A percentile compares a stretch with the other conserved stretches of the same genome.
Evolutionary conservation across 2,329 filamentous ascomycete species (phyloP).

Genomic region (Colletotrichum theobromicola): DNA sequence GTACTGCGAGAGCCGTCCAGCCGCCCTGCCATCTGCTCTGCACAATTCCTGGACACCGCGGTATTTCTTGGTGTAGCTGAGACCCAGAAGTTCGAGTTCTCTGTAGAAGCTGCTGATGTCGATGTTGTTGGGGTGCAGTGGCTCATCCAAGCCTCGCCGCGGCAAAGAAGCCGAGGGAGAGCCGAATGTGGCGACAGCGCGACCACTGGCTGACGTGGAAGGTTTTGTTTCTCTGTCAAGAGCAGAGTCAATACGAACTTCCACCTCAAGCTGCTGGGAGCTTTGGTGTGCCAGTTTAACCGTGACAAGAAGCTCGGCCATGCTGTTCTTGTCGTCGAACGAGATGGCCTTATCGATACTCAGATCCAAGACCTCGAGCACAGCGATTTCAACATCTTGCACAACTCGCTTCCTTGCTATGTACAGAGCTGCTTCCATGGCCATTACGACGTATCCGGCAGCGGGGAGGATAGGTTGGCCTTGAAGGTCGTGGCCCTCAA

Average conservation of each 20-base stretch:
- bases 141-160: neutral
- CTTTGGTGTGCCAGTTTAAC: neutral
- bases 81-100: neutral
- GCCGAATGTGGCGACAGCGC: neutral
- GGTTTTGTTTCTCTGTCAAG: neutral
- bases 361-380: neutral
- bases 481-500: conserved; percentile 39
- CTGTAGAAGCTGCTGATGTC: neutral
- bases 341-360: conserved; percentile 6
- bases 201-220: neutral
- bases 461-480: conserved; percentile 46
- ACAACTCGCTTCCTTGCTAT: neutral
- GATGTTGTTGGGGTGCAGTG: neutral
- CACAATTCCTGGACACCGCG: neutral
- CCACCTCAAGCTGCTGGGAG: neutral
- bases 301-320: neutral
- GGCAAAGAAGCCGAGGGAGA: neutral
- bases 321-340: neutral
- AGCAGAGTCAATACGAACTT: neutral
- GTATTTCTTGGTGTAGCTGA: neutral
- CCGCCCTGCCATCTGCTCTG: neutral
- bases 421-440: conserved; percentile 41
- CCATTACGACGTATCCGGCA: conserved; percentile 48
- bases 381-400: neutral
- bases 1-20: neutral